Base-by-base conservation (phyloP, 768 basidiomycete species). In the Leccinum ochraceum region DNA sequence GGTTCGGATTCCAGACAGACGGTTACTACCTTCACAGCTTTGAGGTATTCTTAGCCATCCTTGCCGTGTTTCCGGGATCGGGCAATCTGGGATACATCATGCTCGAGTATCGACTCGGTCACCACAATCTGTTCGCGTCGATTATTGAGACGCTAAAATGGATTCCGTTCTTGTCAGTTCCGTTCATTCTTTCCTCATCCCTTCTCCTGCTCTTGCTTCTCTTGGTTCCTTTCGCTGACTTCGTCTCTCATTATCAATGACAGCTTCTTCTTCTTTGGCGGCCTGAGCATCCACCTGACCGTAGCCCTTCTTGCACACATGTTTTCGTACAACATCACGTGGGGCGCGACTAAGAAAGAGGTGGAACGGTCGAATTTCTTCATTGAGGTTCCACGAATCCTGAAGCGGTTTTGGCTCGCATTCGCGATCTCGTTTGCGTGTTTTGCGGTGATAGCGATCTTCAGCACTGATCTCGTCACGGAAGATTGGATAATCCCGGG, bases 321-420 rank as follows among this genome's bases (percentile, higher is more conserved):
- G 55, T 81, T 85, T 68, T 83, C 83, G 28, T 86, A 85, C 71
- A 81, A 87, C 72, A 81, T 83, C 64, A 75, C 74, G 6, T 87
- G 86, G 86, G 78, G 80, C 2, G 79, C 84, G 14, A 87, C 86
- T 6, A 81, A 84, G 68, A 95, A 94, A 81, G 90, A 92, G 72
- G 92, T 95, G 42, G 89, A 94, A 71, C 82, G 85, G 34, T 91
- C 89, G 24, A 95, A 95, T 71, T 94, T 96, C 79, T 94, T 91
- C 82, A 83, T 89, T 54, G 94, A 96, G 71, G 86, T 94, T 13
- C 94, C 94, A 1, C 84, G 85, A 59, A 94, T 95, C 70, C 77
- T 88, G 69, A 85, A 86, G 63, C 87, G 92, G 4, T 95, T 92
- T 77, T 86, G 89, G 80, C 67, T 84, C 52, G 82, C 84, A 48